Base-by-base conservation (phyloP, 805 yeast genomes). In the Saccharomycopsis sp. region DNA sequence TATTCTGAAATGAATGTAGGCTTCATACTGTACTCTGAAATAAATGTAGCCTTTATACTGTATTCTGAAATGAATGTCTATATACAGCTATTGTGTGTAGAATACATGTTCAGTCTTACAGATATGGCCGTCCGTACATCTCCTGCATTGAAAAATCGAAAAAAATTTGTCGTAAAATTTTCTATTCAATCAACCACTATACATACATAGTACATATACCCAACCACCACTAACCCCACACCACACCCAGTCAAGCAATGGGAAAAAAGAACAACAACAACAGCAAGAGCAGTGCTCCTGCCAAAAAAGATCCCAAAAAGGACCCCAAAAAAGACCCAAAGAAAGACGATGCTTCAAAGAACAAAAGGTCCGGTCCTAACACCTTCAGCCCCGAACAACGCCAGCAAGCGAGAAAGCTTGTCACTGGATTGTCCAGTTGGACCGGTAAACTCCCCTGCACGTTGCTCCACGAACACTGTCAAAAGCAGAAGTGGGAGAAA, bases 371-470 rank as follows among this genome's bases (percentile, higher is more conserved):
- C 61, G 54, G 55, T 61, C 62, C 53, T 58, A 57, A 34, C 40
- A 34, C 20, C 55, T 50, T 8, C 59, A 63, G 24, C 67, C 15
- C 63, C 66, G 18, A 67, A 68, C 62, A 66, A 56, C 74, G 71
- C 52, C 70, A 67, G 46, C 69, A 66, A 55, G 61, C 73, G 61
- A 67, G 83, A 63, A 68, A 79, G 29, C 71, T 77, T n/a, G 87
- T 84, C 0, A 79, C 87, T 0, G 84, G 87, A 15, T 79, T 86
- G 41, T 73, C 84, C 51, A 89, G 92, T 29, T 91, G 97, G 97
- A 91, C 97, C 0, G 99, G 99, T 1, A 92, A 92, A 65, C 75
- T 92, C 15, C 98, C 99, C 0, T 90, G 88, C 1, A 84, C 94
- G 0, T 71, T 92, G 16, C 77, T 92, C 2, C 89, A 89, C 66